Base-by-base conservation (phyloP, 768 basidiomycete species). In the Mycena crocata region DNA sequence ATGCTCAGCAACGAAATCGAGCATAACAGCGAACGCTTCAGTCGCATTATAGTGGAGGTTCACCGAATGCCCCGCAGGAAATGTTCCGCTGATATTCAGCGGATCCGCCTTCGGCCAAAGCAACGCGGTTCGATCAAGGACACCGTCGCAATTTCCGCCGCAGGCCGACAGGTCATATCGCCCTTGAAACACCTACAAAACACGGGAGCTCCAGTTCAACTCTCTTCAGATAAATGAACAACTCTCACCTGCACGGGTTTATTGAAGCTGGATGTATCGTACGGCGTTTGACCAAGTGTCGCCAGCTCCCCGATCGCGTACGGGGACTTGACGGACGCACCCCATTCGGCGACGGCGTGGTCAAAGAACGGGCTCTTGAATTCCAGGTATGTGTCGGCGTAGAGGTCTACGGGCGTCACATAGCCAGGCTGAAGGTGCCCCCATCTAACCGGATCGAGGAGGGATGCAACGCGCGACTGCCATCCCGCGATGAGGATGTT, bases 181-280 rank as follows among this genome's bases (percentile, higher is more conserved):
- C 2, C 62, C 62, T 56, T 63, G 54, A n/a, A 37, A 63, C 15
- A 63, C 62, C 62, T 63, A 9, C 13, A 15, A 12, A 28, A 30
- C 35, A n/a, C n/a, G n/a, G n/a, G n/a, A n/a, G n/a, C n/a, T n/a
- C n/a, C n/a, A n/a, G 45, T 26, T 5, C n/a, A 40, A 42, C 19
- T n/a, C 23, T 17, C 17, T 2, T 62, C 21, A 61, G 31, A 54
- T 32, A 6, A 26, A 26, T 9, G 21, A 19, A 31, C 4, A 5
- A 28, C 42, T 45, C 49, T 58, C 23, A 59, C 64, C 57, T 66
- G 57, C 50, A 66, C 64, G n/a, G 51, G 64, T 35, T 66, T 66
- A 42, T 21, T 55, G 45, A 59, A 66, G 50, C 54, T 66, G 21
- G 64, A 52, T 14, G 57, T 59, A 37, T 66, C 57, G 26, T 65